Evolutionary conservation across 2,329 filamentous ascomycete genomes (phyloP), one percentile per base, ranked within the genome.

Genomic region (Teratosphaeria zuluensis): DNA sequence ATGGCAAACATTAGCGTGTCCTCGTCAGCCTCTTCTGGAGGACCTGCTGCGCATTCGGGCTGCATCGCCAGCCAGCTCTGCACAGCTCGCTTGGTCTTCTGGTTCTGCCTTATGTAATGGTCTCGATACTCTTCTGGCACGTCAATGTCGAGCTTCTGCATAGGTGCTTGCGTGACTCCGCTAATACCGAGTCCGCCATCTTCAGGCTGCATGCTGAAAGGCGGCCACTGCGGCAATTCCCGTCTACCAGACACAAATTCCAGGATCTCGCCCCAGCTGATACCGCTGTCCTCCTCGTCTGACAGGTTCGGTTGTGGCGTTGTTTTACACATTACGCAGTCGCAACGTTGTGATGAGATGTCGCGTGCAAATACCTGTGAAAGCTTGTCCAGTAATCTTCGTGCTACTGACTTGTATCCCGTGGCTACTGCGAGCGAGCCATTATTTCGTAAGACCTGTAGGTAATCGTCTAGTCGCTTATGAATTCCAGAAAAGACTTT

Each of bases 291-390:
- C 54, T 75, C 68, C 16, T 87, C 82, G 42, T 85, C 81, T 42
- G 82, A 71, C 1, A 72, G 56, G 4, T 62, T 60, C 6, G 68
- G 65, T 52, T 69, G 67, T 16, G 74, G 73, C 7, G 70, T 71
- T 12, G 75, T 78, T 53, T 87, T 83, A 69, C 92, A 97, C 79
- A 96, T 89, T 58, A 94, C 78, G 72, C 92, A 97, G 51, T 80
- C 77, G 71, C 92, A 97, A n/a, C 87, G 85, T 68, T 96, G 86
- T 0, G 85, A 85, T 0, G 92, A 92, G 38, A 99, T 86, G 69
- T 97, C 92, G 60, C 94, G 83, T 2, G 91, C 92, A 74, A 99
- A 97, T 8, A 99, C 91, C 58, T 92, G 90, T 71, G 96, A 92
- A 3, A 99, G 79, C 42, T 94, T 85, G 74, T 99, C 92, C 4